phyloP scores from a whole-genome alignment of 495 filamentous ascomycete genomes.

The Podospora comata region DNA sequence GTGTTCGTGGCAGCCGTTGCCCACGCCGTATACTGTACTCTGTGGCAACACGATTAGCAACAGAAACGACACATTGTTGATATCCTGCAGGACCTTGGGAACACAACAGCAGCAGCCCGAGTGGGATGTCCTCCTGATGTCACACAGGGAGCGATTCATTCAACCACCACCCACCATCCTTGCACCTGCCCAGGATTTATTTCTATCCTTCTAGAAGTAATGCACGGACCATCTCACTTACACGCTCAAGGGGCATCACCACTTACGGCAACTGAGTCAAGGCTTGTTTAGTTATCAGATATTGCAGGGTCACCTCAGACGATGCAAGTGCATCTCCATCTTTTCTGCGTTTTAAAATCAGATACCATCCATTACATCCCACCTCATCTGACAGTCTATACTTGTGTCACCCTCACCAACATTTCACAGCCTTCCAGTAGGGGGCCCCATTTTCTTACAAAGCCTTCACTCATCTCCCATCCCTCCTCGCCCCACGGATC shows the following conservation, averaged over 20 bases:
- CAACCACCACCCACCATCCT: neutral
- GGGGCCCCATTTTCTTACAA: neutral
- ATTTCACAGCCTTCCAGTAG: neutral
- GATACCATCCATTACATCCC: neutral
- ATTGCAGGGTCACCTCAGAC: no score
- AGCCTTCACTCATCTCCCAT: neutral
- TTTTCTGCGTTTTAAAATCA: neutral
- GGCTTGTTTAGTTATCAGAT: neutral
- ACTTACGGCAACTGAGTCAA: neutral
- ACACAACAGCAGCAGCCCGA: neutral
- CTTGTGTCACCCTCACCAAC: neutral
- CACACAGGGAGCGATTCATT: neutral
- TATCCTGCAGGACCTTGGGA: neutral
- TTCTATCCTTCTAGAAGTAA: neutral
- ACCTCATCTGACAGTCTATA: neutral
- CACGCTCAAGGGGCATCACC: neutral
- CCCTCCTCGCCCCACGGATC: neutral
- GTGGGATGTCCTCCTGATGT: neutral
- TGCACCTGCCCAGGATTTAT: neutral
- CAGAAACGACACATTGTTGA: conserved; percentile 20
- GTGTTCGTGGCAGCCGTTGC: neutral
- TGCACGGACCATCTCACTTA: neutral
- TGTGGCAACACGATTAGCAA: conserved; percentile 29
- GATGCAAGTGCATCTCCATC: neutral
- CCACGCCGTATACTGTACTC: neutral